These are phyloP conservation scores for Protomyces inundatus DNA, from an alignment of 1,139 yeast species.

Conservation along the genomic window DNA sequence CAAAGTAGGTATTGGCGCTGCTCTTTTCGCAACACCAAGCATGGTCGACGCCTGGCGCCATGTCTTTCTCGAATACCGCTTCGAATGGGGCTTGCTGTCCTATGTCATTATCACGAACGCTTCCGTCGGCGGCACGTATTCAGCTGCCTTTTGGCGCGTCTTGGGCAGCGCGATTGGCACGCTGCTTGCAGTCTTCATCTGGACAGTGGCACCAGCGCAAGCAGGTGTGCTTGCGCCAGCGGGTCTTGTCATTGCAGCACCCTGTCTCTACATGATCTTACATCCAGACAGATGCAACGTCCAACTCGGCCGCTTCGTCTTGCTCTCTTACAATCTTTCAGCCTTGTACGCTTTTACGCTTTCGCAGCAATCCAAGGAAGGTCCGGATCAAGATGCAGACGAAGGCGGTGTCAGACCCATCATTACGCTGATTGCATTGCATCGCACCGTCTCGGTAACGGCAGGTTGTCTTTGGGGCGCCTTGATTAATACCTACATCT, in stretches of 20 bases:
- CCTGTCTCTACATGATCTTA: slow-evolving; percentile 64
- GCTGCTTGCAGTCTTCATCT: slow-evolving; percentile 51
- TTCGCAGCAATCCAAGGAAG: slow-evolving; percentile 49
- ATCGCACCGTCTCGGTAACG: slow-evolving; percentile 66
- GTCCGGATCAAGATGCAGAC: slow-evolving; percentile 52
- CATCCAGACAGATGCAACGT: slow-evolving; percentile 38
- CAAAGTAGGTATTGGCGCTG: slow-evolving; percentile 73
- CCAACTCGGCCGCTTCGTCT: slow-evolving; percentile 55
- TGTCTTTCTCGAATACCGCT: slow-evolving; percentile 60
- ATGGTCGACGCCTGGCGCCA: slow-evolving; percentile 54
- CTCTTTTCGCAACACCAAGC: slow-evolving; percentile 62
- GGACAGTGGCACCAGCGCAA: slow-evolving; percentile 58
- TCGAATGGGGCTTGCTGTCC: slow-evolving; percentile 80
- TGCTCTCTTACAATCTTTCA: slow-evolving; percentile 72
- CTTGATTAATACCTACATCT: slow-evolving; percentile 45
- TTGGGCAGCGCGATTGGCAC: slow-evolving; percentile 75
- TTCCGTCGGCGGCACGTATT: slow-evolving; percentile 78
- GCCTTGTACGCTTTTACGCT: slow-evolving; percentile 71
- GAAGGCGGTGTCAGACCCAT: slow-evolving; percentile 70
- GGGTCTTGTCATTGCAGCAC: slow-evolving; percentile 58
- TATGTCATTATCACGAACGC: slow-evolving; percentile 81
- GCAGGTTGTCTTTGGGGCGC: slow-evolving; percentile 76
- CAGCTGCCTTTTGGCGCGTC: slow-evolving; percentile 64
- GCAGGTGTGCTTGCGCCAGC: slow-evolving; percentile 50
- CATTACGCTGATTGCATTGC: slow-evolving; percentile 68